Evolutionary conservation across 768 basidiomycete genomes (phyloP), one percentile per base, ranked within the genome.

Genomic region (Hirschioporus abietinus): DNA sequence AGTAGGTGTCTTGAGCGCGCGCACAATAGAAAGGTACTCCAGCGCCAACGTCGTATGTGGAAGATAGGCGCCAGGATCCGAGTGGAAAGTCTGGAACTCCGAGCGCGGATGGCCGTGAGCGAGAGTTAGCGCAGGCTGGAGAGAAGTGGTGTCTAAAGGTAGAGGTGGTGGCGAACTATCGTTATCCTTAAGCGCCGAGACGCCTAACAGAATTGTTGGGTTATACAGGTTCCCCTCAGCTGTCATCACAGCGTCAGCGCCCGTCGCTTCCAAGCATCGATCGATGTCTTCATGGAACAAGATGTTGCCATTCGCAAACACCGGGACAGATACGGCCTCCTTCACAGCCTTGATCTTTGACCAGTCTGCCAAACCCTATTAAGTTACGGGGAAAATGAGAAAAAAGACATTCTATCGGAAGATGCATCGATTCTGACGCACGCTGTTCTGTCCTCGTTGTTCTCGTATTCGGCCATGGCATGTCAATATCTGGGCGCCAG

Each of bases 271-370:
- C 35, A 99, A 78, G 75, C 95, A 98, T 12, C 81, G 79, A 63
- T 83, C 82, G 61, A 98, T 85, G 76, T 99, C 96, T n/a, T 86
- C 83, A 59, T 90, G 84, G 75, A 89, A 93, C 15, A 98, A 87
- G 67, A 98, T 86, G 75, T 98, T 99, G 30, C 97, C 97, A 76
- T 99, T 99, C 0, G 96, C 96, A 74, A 99, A 93, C 4, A 99
- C 95, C 2, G 96, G 96, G 0, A 99, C 86, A 0, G 86, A 87
- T 42, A 99, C 93, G 0, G 93, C 92, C 70, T 91, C 76, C 75
- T 96, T 97, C 71, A 99, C 95, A 0, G 93, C 92, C 8, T 84
- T 85, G 73, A 99, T 98, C 76, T 97, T 90, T 26, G 79, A 80
- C 91, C 92, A 97, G 71, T 93, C 92, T 7, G 95, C 95, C 12